Conservation (phyloP, 176 grass and related monocot species). For the sorghum (Sorghum bicolor) region DNA sequence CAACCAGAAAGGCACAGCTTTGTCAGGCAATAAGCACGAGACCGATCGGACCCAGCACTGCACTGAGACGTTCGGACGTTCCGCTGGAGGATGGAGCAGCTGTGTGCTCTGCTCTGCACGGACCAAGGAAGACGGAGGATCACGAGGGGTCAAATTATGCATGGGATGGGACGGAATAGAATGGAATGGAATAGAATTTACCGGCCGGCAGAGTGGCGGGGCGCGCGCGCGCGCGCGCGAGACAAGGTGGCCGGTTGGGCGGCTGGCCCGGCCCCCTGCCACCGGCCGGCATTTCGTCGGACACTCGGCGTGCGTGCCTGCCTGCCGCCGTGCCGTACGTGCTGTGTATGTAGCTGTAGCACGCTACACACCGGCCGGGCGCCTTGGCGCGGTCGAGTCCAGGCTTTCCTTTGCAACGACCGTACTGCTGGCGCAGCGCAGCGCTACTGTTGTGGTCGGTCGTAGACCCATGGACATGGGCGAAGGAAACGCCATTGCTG, state of each 20-base stretch:
- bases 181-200: neutral
- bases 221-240: neutral
- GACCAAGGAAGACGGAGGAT: neutral
- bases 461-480: conserved; percentile 1
- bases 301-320: neutral
- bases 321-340: neutral
- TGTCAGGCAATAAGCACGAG: neutral
- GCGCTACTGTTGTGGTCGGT: no score
- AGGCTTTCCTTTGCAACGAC: neutral
- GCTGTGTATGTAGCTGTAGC: no score
- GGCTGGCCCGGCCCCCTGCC: neutral
- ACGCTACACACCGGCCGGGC: no score
- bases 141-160: neutral
- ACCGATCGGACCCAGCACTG: neutral
- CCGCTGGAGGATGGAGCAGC: neutral
- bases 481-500: no score
- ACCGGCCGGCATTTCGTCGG: conserved; percentile 18
- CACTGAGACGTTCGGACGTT: conserved; percentile 14
- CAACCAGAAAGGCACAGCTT: conserved; percentile 21
- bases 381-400: neutral
- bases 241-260: neutral
- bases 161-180: neutral
- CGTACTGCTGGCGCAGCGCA: neutral
- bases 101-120: neutral
- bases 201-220: neutral